phyloP scores from a whole-genome alignment of 257 asterid species.

The Solanum appendiculatum region DNA sequence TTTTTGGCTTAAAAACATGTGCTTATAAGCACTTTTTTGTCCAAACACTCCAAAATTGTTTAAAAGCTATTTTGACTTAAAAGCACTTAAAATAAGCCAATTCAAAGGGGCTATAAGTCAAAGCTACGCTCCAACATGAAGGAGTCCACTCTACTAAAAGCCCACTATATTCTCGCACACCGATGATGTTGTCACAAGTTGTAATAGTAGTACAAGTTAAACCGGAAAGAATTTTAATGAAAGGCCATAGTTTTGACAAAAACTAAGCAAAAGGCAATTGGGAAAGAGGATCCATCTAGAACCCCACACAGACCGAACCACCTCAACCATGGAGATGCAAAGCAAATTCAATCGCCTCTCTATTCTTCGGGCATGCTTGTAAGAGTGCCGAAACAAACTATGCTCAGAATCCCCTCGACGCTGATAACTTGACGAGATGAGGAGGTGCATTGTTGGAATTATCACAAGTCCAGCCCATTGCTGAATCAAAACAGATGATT shows the following conservation, averaged over 20 bases:
- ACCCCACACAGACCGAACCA: neutral
- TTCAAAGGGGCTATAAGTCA: neutral
- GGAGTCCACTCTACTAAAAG: neutral
- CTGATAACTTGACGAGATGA: constrained; percentile 86
- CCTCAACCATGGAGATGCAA: constrained; percentile 35
- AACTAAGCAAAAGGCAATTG: neutral
- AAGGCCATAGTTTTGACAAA: neutral
- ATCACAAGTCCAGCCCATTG: constrained; percentile 68
- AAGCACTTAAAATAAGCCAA: neutral
- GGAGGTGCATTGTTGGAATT: constrained; percentile 77
- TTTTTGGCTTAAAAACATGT: neutral
- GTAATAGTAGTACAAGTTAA: neutral
- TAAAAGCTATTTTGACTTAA: neutral
- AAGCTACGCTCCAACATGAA: neutral
- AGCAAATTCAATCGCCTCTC: constrained; percentile 70
- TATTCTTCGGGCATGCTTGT: constrained; percentile 82
- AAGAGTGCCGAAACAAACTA: constrained; percentile 60
- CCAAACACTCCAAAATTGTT: neutral
- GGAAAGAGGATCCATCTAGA: neutral
- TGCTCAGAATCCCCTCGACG: constrained; percentile 61
- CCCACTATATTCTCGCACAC: neutral
- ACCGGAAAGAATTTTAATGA: neutral
- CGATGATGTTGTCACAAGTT: neutral
- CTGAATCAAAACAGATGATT: constrained; percentile 71
- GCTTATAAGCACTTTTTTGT: neutral